These are phyloP conservation scores for Digitaria exilis DNA, from an alignment of 202 grass and related monocot genomes.

Conservation along the genomic window DNA sequence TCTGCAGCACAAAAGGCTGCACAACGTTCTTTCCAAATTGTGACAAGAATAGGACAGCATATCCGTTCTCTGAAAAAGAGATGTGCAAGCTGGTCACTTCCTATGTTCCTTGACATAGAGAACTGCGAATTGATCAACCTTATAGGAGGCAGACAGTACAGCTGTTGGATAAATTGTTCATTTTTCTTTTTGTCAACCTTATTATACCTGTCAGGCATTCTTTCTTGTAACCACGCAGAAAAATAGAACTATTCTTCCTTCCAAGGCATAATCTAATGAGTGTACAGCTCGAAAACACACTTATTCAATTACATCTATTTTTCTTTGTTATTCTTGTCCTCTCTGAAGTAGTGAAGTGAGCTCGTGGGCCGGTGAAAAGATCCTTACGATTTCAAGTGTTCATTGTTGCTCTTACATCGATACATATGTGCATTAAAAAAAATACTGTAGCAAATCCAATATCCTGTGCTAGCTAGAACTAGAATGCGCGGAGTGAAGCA, in stretches of 20 bases:
- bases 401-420: background rate
- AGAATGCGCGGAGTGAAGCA: no score
- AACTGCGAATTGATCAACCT: background rate
- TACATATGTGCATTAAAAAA: background rate
- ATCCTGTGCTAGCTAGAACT: background rate
- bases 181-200: background rate
- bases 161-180: background rate
- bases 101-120: constrained; percentile 23
- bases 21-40: background rate
- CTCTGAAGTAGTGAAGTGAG: no score
- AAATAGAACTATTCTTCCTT: background rate
- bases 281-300: constrained; percentile 5
- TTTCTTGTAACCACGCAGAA: background rate
- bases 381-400: background rate
- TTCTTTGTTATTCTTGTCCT: background rate
- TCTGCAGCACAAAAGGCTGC: constrained; percentile 13
- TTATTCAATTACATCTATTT: background rate
- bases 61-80: background rate
- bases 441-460: background rate
- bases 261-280: constrained; percentile 8
- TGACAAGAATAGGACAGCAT: background rate
- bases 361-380: background rate
- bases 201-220: background rate
- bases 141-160: background rate
- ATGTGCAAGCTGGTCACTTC: background rate